A percentile compares a stretch with the other conserved stretches of the same genome.
Evolutionary conservation across 179 eudicot species (phyloP).

Genomic region (Beta lomatogona): DNA sequence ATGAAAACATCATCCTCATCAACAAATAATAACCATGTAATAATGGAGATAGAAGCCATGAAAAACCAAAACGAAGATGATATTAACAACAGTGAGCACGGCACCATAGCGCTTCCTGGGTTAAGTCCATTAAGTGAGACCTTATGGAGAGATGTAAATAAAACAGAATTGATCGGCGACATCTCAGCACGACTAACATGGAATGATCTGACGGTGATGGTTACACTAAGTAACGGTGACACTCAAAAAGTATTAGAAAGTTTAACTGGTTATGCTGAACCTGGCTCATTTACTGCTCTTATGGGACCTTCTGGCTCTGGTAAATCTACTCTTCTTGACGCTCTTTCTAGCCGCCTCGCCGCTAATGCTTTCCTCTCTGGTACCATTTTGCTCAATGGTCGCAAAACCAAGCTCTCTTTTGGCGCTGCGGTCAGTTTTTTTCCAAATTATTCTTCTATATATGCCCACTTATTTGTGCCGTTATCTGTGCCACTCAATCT

Average conservation of each 20-base stretch:
- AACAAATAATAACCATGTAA: slow-evolving; percentile 25
- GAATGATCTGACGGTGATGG: slow-evolving; percentile 87
- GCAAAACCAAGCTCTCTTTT: slow-evolving; percentile 81
- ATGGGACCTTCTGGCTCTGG: slow-evolving; percentile 99
- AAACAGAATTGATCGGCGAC: slow-evolving; percentile 59
- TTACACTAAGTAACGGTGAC: slow-evolving; percentile 71
- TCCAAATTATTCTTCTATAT: not conserved
- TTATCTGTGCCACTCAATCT: not conserved
- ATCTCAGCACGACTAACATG: slow-evolving; percentile 91
- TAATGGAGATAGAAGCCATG: slow-evolving; percentile 64
- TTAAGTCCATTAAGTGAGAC: slow-evolving; percentile 88
- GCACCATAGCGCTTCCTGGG: slow-evolving; percentile 44
- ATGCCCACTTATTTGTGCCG: no score
- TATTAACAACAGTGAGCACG: not conserved
- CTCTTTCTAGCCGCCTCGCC: slow-evolving; percentile 84
- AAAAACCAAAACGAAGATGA: not conserved
- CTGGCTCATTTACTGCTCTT: slow-evolving; percentile 80
- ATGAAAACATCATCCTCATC: not conserved
- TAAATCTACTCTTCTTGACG: slow-evolving; percentile 86
- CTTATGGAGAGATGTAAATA: slow-evolving; percentile 66
- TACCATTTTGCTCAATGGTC: slow-evolving; percentile 77
- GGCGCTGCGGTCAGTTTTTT: slow-evolving; percentile 67
- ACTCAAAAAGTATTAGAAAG: slow-evolving; percentile 81
- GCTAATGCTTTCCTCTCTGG: slow-evolving; percentile 91
- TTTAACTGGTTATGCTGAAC: slow-evolving; percentile 87